These are phyloP conservation scores for Colletotrichum limetticola DNA, from an alignment of 2,329 filamentous ascomycete genomes.

Conservation along the genomic window DNA sequence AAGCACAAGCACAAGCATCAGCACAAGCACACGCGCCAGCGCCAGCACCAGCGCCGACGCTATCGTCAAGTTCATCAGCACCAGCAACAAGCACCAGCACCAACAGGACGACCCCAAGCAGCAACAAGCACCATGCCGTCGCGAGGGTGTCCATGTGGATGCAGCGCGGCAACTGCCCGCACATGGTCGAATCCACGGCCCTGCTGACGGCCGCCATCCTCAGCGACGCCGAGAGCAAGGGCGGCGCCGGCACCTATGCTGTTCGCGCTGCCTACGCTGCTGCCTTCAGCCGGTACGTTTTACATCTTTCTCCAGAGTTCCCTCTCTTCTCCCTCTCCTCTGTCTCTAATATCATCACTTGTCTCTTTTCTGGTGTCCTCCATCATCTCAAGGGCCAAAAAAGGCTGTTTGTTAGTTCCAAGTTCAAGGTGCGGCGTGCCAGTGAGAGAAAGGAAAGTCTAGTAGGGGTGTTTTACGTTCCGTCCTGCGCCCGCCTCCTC, in stretches of 20 bases:
- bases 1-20: neutral
- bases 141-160: constrained; percentile 75
- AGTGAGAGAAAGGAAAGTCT: constrained; percentile 6
- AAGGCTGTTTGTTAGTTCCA: neutral
- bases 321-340: constrained; percentile 4
- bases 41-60: too few relatives aligned
- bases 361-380: constrained; percentile 18
- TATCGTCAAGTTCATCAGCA: neutral
- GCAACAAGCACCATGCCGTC: constrained; percentile 59
- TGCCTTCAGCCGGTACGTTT: constrained; percentile 76
- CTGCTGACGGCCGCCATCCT: constrained; percentile 76
- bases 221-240: constrained; percentile 62
- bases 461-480: constrained; percentile 6
- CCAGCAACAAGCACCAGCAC: constrained; percentile 9
- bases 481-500: neutral
- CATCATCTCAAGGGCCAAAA: neutral
- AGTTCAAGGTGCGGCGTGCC: neutral
- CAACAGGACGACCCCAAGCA: constrained; percentile 32
- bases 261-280: constrained; percentile 77
- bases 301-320: neutral
- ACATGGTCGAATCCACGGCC: constrained; percentile 83
- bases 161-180: constrained; percentile 78
- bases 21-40: constrained; percentile 3
- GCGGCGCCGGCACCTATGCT: constrained; percentile 64
- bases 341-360: neutral